Evolutionary conservation across 176 grass and related monocot genomes (phyloP).

Genomic region (Musa itinerans): DNA sequence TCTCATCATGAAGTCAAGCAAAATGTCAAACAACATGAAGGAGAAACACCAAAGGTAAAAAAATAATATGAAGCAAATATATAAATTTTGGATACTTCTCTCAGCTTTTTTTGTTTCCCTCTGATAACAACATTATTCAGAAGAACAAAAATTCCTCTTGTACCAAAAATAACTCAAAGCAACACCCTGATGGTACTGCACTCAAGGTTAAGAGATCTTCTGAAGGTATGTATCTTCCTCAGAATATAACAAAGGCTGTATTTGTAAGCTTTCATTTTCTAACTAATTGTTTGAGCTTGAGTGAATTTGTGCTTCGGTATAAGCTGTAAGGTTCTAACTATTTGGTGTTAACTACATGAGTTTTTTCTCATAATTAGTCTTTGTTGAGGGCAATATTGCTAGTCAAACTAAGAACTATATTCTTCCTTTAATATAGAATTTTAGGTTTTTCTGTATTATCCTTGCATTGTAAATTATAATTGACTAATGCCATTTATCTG

Average conservation of each 20-base stretch:
- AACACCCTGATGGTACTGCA: not conserved
- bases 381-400: too few relatives aligned
- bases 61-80: not conserved
- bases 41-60: constrained; percentile 20
- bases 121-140: not conserved
- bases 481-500: too few relatives aligned
- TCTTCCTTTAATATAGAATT: too few relatives aligned
- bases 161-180: not conserved
- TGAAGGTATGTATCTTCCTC: not conserved
- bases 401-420: too few relatives aligned
- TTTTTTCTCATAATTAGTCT: too few relatives aligned
- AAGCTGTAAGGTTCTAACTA: too few relatives aligned
- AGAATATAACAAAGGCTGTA: not conserved
- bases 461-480: too few relatives aligned
- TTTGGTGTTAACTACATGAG: too few relatives aligned
- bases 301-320: not conserved
- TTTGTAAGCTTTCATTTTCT: not conserved
- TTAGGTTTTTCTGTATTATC: too few relatives aligned
- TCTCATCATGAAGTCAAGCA: constrained; percentile 28
- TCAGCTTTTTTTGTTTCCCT: not conserved
- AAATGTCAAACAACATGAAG: constrained; percentile 17
- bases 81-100: not conserved
- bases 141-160: not conserved
- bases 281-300: not conserved
- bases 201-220: not conserved